Conservation (phyloP, 768 basidiomycete genomes). For the Kwoniella sp. region DNA sequence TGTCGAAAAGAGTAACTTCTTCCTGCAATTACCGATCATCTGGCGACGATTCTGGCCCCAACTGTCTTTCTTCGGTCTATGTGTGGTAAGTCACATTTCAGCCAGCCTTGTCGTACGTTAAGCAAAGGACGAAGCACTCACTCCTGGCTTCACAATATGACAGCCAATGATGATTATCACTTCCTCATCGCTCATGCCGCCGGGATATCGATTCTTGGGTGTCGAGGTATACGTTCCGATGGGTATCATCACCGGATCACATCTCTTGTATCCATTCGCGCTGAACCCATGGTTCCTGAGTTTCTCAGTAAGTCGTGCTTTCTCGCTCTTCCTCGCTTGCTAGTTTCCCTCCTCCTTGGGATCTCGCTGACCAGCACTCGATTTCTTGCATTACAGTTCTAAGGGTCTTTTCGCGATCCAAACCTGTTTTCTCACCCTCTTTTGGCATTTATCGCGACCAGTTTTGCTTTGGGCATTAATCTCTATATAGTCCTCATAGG, state of each 20-base stretch:
- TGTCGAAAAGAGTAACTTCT: slow-evolving; percentile 85
- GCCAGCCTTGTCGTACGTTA: too few species aligned
- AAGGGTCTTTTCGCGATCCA: not conserved
- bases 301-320: slow-evolving; percentile 36
- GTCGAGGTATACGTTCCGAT: slow-evolving; percentile 80
- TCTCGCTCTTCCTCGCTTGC: not conserved
- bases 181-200: slow-evolving; percentile 62
- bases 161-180: slow-evolving; percentile 65
- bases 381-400: not conserved
- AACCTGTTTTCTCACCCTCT: not conserved
- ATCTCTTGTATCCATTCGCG: slow-evolving; percentile 66
- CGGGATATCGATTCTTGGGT: slow-evolving; percentile 67
- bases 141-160: too few species aligned
- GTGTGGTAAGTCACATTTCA: slow-evolving; percentile 36
- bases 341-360: not conserved
- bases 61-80: slow-evolving; percentile 60
- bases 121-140: not conserved
- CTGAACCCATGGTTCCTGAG: slow-evolving; percentile 64
- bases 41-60: slow-evolving; percentile 73
- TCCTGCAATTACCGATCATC: slow-evolving; percentile 84
- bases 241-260: slow-evolving; percentile 59
- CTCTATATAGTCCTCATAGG: not conserved
- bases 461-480: not conserved
- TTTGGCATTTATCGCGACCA: not conserved
- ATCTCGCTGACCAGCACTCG: not conserved